A percentile compares a stretch with the other conserved stretches of the same genome.
phyloP scores from a whole-genome alignment of 2,329 filamentous ascomycete genomes.

The Nothomitra cinnamomea region DNA sequence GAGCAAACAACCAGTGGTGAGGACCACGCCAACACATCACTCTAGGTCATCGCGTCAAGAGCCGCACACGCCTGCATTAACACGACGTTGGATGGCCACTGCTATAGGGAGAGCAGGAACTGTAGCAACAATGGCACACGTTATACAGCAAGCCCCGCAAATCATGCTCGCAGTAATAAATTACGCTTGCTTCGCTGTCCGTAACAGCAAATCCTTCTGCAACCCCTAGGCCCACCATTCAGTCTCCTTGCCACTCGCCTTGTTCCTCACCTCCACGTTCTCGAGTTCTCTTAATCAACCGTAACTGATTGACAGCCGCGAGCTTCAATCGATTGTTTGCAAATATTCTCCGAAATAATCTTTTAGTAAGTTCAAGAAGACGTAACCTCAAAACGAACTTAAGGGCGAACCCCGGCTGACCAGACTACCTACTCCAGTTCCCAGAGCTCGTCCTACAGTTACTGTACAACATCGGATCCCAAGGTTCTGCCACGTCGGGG shows the following conservation, averaged over 20 bases:
- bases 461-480: neutral
- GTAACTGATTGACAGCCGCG: neutral
- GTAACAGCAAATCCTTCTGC: slow-evolving; percentile 3
- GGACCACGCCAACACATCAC: slow-evolving; percentile 83
- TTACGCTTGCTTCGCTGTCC: slow-evolving; percentile 5
- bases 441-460: neutral
- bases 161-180: slow-evolving; percentile 6
- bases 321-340: neutral
- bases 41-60: slow-evolving; percentile 45
- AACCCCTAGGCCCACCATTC: slow-evolving; percentile 3
- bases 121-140: neutral
- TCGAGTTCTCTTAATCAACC: slow-evolving; percentile 4
- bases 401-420: slow-evolving; percentile 1
- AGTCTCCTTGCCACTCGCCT: slow-evolving; percentile 3
- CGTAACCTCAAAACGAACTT: neutral
- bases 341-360: neutral
- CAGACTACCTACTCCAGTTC: neutral
- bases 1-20: slow-evolving; percentile 46
- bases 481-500: neutral
- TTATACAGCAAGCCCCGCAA: slow-evolving; percentile 2
- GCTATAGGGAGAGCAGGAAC: neutral
- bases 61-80: slow-evolving; percentile 25
- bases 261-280: slow-evolving; percentile 3
- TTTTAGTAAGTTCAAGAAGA: neutral
- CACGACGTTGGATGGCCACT: slow-evolving; percentile 1